Base-by-base conservation (phyloP, 129 eudicot genomes). In the Chrysanthemum makinoi region DNA sequence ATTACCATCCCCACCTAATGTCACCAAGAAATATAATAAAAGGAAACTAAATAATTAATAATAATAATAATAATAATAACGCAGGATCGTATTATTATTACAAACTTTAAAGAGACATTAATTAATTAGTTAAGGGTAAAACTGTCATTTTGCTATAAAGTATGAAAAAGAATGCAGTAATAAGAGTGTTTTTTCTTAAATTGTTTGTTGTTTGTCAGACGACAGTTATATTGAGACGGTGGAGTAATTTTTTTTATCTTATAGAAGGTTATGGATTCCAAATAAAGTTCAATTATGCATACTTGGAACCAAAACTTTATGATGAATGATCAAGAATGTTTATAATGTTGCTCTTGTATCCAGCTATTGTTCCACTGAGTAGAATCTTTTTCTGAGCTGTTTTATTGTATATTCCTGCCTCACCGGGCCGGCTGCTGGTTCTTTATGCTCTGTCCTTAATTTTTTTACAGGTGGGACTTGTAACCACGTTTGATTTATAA, bases 301-400 rank as follows among this genome's bases (percentile, higher is more conserved):
- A 51, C 1, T 51, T 51, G 15, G 56, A 51, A n/a, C 20, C 20
- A 55, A 17, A 56, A 56, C 20, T 15, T 15, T 56, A 56, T 16
- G 20, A 66, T 39, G 9, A 35, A 66, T 35, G 10, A 39, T 12
- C 19, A 66, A 66, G 71, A 66, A 66, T 66, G 57, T 66, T 48
- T 22, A 47, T n/a, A 26, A 54, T 28, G 1, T 13, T 52, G 61
- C 19, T 35, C 20, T 51, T 73, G 64, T 30, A 63, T 66, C 73
- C 79, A 75, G 49, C 73, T 75, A 66, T 75, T 43, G 24, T 65
- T 75, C 79, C 79, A 65, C 66, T 66, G 57, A 35, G 16, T 1
- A 14, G 73, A 75, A 66, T 65, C 72, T 74, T 74, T 65, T 20
- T 54, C 15, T 49, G 65, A 56, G 67, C 24, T 66, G 48, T 75